Evolutionary conservation across 352 stramenopile species (phyloP).

Genomic region (Phytopythium boreale): DNA sequence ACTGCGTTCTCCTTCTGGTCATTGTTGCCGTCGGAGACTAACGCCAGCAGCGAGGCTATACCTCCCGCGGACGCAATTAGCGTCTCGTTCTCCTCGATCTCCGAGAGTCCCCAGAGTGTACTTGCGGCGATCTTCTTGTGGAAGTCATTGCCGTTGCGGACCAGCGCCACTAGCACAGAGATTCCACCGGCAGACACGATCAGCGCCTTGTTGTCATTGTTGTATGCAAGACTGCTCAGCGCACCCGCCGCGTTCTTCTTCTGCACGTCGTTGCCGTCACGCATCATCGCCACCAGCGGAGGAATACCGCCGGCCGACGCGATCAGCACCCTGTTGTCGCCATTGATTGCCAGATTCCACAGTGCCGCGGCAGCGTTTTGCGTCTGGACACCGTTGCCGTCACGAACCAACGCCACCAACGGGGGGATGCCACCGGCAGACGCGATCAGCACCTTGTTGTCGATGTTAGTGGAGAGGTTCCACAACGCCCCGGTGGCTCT

Average conservation of each 20-base stretch:
- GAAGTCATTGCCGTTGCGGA: too few species aligned
- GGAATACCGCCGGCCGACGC: slow-evolving; percentile 12
- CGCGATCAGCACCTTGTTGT: slow-evolving; percentile 5
- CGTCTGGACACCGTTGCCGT: slow-evolving; percentile 10
- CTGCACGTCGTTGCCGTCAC: too few species aligned
- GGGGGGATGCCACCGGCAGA: slow-evolving; percentile 9
- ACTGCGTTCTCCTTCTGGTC: slow-evolving; percentile 8
- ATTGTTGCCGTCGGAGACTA: slow-evolving; percentile 9
- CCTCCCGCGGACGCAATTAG: too few species aligned
- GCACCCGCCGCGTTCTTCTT: too few species aligned
- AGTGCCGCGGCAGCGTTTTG: slow-evolving; percentile 4
- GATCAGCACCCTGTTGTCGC: slow-evolving; percentile 2
- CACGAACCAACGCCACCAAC: slow-evolving; percentile 8
- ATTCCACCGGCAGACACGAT: too few species aligned
- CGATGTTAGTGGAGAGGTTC: slow-evolving; percentile 5
- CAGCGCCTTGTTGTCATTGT: too few species aligned
- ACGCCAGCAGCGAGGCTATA: too few species aligned
- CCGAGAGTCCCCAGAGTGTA: too few species aligned
- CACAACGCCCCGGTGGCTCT: slow-evolving; percentile 3
- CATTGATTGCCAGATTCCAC: neutral
- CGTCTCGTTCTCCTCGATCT: too few species aligned
- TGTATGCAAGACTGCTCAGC: too few species aligned
- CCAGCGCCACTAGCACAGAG: slow-evolving; percentile 8
- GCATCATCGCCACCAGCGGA: too few species aligned
- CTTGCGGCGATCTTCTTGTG: too few species aligned